Conservation (phyloP, 1,284 basidiomycete species). For the Ganoderma boninense region DNA sequence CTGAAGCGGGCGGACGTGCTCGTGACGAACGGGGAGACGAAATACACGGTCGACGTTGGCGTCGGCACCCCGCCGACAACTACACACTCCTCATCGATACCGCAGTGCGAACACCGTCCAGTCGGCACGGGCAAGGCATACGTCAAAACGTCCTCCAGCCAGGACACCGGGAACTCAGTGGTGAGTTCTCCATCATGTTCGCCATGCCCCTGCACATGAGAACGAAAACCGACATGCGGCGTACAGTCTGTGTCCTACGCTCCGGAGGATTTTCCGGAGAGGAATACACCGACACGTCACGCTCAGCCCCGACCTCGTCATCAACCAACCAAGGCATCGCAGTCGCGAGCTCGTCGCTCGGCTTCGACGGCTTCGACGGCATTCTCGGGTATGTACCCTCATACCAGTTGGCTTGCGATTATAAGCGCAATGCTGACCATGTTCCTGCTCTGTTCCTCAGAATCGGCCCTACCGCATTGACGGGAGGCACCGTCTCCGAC, state of each 20-base stretch:
- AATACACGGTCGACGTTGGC: slow-evolving; percentile 37
- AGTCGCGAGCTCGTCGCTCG: slow-evolving; percentile 51
- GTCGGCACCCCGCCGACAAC: slow-evolving; percentile 38
- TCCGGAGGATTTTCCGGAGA: slow-evolving; percentile 11
- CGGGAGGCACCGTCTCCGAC: slow-evolving; percentile 33
- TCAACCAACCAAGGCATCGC: slow-evolving; percentile 48
- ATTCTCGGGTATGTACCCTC: slow-evolving; percentile 30
- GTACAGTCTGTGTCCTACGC: slow-evolving; percentile 32
- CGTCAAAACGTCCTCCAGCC: slow-evolving; percentile 54
- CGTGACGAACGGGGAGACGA: slow-evolving; percentile 35
- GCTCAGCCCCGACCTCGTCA: slow-evolving; percentile 32
- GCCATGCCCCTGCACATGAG: not conserved
- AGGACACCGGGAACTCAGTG: slow-evolving; percentile 31
- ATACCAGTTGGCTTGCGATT: no score
- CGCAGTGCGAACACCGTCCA: slow-evolving; percentile 69
- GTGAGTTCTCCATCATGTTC: not conserved
- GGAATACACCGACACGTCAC: slow-evolving; percentile 55
- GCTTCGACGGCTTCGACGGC: slow-evolving; percentile 53
- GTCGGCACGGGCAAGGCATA: slow-evolving; percentile 58
- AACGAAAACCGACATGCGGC: not conserved
- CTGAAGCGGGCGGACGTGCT: slow-evolving; percentile 34
- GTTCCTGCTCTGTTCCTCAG: slow-evolving; percentile 16
- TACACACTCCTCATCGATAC: slow-evolving; percentile 41
- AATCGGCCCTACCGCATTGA: slow-evolving; percentile 36
- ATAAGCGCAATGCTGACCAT: no score